Evolutionary conservation across 768 basidiomycete species (phyloP).

Genomic region (Cantharellus cinnabarinus): DNA sequence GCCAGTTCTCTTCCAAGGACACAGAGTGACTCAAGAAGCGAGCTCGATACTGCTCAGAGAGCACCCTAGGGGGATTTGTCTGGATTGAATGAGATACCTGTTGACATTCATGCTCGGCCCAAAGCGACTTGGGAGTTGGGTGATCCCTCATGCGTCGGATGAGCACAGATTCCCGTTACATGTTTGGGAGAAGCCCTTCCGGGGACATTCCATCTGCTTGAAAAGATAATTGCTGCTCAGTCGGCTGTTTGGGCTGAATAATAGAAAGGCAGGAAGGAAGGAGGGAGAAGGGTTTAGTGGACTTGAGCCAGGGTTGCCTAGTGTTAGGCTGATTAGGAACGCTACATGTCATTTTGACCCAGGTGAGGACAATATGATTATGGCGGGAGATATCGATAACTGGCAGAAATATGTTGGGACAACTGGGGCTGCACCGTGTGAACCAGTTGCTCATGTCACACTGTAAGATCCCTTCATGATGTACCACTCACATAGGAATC

Average conservation of each 20-base stretch:
- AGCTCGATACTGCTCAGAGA: slow-evolving; percentile 28
- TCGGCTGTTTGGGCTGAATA: slow-evolving; percentile 9
- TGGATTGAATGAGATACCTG: slow-evolving; percentile 7
- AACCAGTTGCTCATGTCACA: background rate
- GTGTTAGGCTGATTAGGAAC: background rate
- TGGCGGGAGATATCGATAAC: background rate
- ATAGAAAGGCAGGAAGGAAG: background rate
- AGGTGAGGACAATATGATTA: background rate
- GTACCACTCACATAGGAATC: background rate
- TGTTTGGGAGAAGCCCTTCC: slow-evolving; percentile 10
- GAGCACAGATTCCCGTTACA: slow-evolving; percentile 12
- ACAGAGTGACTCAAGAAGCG: slow-evolving; percentile 30
- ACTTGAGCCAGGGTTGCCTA: background rate
- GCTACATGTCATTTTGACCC: background rate
- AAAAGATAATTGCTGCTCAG: slow-evolving; percentile 8
- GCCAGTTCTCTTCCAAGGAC: background rate
- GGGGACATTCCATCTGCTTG: slow-evolving; percentile 10
- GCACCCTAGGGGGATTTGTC: slow-evolving; percentile 10
- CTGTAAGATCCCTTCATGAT: background rate
- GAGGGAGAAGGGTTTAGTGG: background rate
- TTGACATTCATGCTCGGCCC: slow-evolving; percentile 16
- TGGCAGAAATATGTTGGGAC: background rate
- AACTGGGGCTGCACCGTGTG: background rate
- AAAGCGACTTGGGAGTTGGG: slow-evolving; percentile 5
- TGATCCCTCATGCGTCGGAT: slow-evolving; percentile 7